These are phyloP conservation scores for Kwoniella dendrophila DNA, from an alignment of 768 basidiomycete genomes.

Conservation along the genomic window DNA sequence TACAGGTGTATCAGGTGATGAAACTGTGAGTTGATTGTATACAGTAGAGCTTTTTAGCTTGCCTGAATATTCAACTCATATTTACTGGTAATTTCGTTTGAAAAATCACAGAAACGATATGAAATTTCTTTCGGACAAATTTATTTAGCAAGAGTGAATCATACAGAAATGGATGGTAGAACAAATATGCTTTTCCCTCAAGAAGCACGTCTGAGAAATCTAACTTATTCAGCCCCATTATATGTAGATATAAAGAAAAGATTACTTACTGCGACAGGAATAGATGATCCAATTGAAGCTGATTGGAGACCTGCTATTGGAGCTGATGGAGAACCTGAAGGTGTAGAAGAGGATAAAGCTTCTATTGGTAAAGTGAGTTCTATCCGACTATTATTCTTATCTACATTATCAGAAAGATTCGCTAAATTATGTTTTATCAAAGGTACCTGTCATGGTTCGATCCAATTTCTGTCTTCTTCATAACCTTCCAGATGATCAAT, in stretches of 20 bases:
- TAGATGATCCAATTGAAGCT: conserved; percentile 74
- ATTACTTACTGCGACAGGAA: conserved; percentile 68
- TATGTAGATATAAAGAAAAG: conserved; percentile 94
- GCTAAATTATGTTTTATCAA: background rate
- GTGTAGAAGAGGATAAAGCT: conserved; percentile 65
- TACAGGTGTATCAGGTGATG: conserved; percentile 73
- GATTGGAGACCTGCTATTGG: conserved; percentile 62
- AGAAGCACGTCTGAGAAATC: conserved; percentile 88
- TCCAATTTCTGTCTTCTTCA: conserved; percentile 92
- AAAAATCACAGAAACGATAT: conserved; percentile 69
- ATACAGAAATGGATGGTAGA: conserved; percentile 92
- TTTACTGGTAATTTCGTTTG: background rate
- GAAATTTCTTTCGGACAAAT: conserved; percentile 98
- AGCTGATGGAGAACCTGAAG: conserved; percentile 42
- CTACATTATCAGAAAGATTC: too few species aligned
- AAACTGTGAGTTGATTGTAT: conserved; percentile 48
- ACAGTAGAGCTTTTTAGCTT: background rate
- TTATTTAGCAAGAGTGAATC: conserved; percentile 90
- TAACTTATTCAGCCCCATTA: conserved; percentile 93
- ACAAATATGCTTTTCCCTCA: conserved; percentile 94
- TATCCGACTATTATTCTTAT: too few species aligned
- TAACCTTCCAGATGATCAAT: conserved; percentile 72
- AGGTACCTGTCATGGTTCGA: conserved; percentile 98
- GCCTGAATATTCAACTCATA: too few species aligned
- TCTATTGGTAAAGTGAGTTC: conserved; percentile 65